Evolutionary conservation across 495 filamentous ascomycete genomes (phyloP).

Genomic region (Talaromyces nanjingensis): DNA sequence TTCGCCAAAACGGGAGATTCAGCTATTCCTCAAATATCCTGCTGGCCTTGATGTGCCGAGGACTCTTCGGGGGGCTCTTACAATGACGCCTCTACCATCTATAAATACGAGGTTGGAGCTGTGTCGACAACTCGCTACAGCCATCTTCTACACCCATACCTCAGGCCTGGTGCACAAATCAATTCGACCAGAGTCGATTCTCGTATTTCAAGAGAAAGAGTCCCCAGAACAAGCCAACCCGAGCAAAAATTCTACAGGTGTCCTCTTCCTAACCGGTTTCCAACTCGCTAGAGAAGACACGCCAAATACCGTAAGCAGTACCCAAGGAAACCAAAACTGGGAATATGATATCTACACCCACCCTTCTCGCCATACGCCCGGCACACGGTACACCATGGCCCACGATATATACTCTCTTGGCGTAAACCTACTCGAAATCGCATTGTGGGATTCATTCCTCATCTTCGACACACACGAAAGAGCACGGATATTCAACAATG

Average conservation of each 20-base stretch:
- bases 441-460: conserved; percentile 44
- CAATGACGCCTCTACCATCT: background rate
- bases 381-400: conserved; percentile 36
- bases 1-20: background rate
- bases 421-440: conserved; percentile 51
- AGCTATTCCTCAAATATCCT: background rate
- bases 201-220: background rate
- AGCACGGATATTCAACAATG: background rate
- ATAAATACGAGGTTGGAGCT: background rate
- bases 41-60: background rate
- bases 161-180: background rate
- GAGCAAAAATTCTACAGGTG: background rate
- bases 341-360: conserved; percentile 1
- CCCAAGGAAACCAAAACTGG: background rate
- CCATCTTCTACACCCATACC: background rate
- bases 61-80: background rate
- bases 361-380: background rate
- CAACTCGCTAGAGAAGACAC: background rate
- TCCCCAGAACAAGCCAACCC: background rate
- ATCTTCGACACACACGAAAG: background rate
- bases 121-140: background rate
- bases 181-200: background rate
- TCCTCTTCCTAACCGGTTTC: background rate
- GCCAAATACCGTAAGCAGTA: background rate
- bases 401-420: conserved; percentile 59